Evolutionary conservation across 768 basidiomycete species (phyloP).

Genomic region (Mycena alexandri): DNA sequence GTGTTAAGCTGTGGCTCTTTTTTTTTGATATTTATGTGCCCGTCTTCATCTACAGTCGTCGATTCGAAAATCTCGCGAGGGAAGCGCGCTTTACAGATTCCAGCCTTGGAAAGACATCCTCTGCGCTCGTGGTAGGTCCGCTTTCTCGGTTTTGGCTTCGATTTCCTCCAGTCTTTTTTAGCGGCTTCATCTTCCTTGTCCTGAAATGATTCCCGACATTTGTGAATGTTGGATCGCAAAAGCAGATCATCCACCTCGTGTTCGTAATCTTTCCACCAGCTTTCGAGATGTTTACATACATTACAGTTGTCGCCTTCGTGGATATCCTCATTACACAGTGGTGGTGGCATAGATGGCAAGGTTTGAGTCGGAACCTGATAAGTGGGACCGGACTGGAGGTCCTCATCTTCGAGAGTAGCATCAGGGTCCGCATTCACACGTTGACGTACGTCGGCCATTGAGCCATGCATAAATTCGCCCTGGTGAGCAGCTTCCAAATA

Average conservation of each 20-base stretch:
- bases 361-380: no score
- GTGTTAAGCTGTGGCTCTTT: background rate
- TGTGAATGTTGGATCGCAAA: no score
- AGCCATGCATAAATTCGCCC: constrained; percentile 38
- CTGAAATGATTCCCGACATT: background rate
- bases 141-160: constrained; percentile 14
- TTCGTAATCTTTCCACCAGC: no score
- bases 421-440: background rate
- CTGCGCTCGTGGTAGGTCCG: constrained; percentile 1
- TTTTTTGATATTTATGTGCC: constrained; percentile 25
- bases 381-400: no score
- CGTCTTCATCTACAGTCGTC: constrained; percentile 41
- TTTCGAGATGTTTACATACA: no score
- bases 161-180: constrained; percentile 11
- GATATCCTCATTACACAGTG: no score
- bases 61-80: constrained; percentile 38
- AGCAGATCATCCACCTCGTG: no score
- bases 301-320: no score
- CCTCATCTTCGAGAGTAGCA: no score
- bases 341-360: no score
- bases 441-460: constrained; percentile 34
- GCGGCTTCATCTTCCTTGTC: background rate
- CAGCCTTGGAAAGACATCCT: constrained; percentile 25
- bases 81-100: constrained; percentile 42
- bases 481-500: constrained; percentile 26